Evolutionary conservation across 2,329 filamentous ascomycete genomes (phyloP), one percentile per base, ranked within the genome.

Genomic region (Pseudofabraea citricarpa): DNA sequence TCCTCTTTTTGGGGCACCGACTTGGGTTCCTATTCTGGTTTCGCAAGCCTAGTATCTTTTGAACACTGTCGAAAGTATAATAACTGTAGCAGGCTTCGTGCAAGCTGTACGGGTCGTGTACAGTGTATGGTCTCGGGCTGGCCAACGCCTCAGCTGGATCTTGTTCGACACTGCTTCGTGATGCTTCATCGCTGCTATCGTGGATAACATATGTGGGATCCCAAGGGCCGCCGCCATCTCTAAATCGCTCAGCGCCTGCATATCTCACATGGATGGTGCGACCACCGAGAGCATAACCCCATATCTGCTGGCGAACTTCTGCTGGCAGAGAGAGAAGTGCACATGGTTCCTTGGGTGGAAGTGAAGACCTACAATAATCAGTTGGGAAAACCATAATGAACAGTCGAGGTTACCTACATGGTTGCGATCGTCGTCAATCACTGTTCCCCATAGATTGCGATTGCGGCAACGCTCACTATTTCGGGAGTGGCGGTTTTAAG

Each of bases 281-380:
- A 19, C 12, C 13, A 8, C 27, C 27, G 7, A 32, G 8, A 6
- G 21, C 39, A n/a, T 15, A 31, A 5, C 20, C 27, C 39, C 40
- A 41, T 15, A 41, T 41, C 18, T 22, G 19, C 8, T 18, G 9
- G 19, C 40, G 39, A 6, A 41, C 21, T 23, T 41, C 40, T 9
- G 13, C 12, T 22, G 40, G 29, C 13, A 41, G 18, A 13, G 16
- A 16, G 16, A 41, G 27, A 18, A 41, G 27, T 31, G 27, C 13
- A n/a, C n/a, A n/a, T n/a, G n/a, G n/a, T n/a, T n/a, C n/a, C n/a
- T n/a, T n/a, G n/a, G n/a, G n/a, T n/a, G n/a, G n/a, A n/a, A n/a
- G n/a, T n/a, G n/a, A n/a, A n/a, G n/a, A n/a, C n/a, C n/a, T n/a
- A n/a, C n/a, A n/a, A n/a, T n/a, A n/a, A n/a, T n/a, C n/a, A n/a